A percentile compares a stretch with the other conserved stretches of the same genome.
phyloP scores from a whole-genome alignment of 192 early-diverging fungal species.

The Podila clonocystis region DNA sequence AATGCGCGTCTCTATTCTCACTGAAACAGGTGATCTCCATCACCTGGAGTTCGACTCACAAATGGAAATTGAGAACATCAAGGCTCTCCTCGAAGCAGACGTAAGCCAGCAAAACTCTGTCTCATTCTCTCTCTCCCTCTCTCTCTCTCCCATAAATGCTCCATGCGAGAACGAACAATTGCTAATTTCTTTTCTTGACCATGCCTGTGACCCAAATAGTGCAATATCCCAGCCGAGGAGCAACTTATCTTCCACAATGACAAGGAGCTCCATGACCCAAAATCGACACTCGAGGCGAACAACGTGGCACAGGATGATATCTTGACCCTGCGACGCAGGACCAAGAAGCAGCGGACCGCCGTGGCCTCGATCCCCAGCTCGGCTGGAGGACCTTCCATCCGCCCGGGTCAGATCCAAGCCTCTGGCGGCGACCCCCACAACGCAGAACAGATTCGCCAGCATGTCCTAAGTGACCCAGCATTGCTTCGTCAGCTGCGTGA shows the following conservation, averaged over 20 bases:
- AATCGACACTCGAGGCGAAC: slow-evolving; percentile 71
- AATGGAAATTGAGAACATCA: slow-evolving; percentile 81
- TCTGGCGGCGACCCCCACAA: slow-evolving; percentile 48
- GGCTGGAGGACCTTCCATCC: slow-evolving; percentile 13
- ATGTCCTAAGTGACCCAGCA: slow-evolving; percentile 67
- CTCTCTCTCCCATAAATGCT: neutral
- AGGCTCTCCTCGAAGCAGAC: slow-evolving; percentile 89
- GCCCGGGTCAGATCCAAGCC: slow-evolving; percentile 27
- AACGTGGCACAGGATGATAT: slow-evolving; percentile 80
- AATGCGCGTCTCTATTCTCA: slow-evolving; percentile 71
- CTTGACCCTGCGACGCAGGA: slow-evolving; percentile 64
- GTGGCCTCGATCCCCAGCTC: slow-evolving; percentile 20
- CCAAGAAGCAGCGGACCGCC: slow-evolving; percentile 33
- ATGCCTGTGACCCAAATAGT: slow-evolving; percentile 47
- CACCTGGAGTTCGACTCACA: slow-evolving; percentile 76
- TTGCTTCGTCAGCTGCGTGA: slow-evolving; percentile 66
- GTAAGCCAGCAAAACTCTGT: slow-evolving; percentile 32
- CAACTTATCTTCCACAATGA: slow-evolving; percentile 80
- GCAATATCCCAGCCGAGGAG: slow-evolving; percentile 66
- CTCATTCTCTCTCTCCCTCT: neutral
- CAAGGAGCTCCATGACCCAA: slow-evolving; percentile 62
- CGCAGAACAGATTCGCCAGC: slow-evolving; percentile 67
- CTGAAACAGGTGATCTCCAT: slow-evolving; percentile 67
- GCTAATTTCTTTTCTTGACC: neutral
- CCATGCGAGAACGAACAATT: neutral